Percentiles rank a stretch among this genome's conserved stretches.
Evolutionary conservation across 2,329 filamentous ascomycete species (phyloP).

Genomic region (Alternaria ventricosa): DNA sequence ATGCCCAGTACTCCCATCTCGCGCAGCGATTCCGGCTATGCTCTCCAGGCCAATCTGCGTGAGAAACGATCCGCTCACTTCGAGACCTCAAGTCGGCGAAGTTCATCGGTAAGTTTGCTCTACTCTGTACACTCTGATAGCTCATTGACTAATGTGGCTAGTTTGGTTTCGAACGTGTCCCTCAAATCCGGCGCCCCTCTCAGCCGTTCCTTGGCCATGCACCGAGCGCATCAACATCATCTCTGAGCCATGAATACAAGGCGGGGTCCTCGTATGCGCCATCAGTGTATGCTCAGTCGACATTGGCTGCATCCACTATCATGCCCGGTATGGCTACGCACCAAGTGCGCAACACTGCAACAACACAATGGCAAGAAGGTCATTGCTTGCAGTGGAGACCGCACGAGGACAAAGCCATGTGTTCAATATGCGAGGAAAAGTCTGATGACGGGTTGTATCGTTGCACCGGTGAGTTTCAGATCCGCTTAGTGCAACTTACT

Average conservation of each 20-base stretch:
- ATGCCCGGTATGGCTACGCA: slow-evolving; percentile 86
- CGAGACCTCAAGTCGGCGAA: slow-evolving; percentile 79
- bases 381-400: slow-evolving; percentile 75
- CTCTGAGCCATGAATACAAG: slow-evolving; percentile 57
- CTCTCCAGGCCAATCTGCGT: slow-evolving; percentile 80
- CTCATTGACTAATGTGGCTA: slow-evolving; percentile 39
- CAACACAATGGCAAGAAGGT: slow-evolving; percentile 82
- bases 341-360: slow-evolving; percentile 78
- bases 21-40: slow-evolving; percentile 89
- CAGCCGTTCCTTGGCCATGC: slow-evolving; percentile 73
- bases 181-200: slow-evolving; percentile 66
- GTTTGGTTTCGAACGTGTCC: slow-evolving; percentile 78
- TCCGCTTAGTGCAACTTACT: slow-evolving; percentile 3
- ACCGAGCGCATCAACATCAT: slow-evolving; percentile 71
- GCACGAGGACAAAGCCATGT: slow-evolving; percentile 66
- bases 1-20: slow-evolving; percentile 81
- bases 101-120: slow-evolving; percentile 70
- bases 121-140: slow-evolving; percentile 8
- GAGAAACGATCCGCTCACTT: slow-evolving; percentile 97
- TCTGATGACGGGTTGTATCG: slow-evolving; percentile 76
- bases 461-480: slow-evolving; percentile 61
- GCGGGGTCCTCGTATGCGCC: slow-evolving; percentile 71
- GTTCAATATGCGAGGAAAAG: slow-evolving; percentile 78
- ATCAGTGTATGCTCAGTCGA: slow-evolving; percentile 85
- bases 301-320: slow-evolving; percentile 81